Conservation (phyloP, 768 basidiomycete species). For the Boletus insuetus region DNA sequence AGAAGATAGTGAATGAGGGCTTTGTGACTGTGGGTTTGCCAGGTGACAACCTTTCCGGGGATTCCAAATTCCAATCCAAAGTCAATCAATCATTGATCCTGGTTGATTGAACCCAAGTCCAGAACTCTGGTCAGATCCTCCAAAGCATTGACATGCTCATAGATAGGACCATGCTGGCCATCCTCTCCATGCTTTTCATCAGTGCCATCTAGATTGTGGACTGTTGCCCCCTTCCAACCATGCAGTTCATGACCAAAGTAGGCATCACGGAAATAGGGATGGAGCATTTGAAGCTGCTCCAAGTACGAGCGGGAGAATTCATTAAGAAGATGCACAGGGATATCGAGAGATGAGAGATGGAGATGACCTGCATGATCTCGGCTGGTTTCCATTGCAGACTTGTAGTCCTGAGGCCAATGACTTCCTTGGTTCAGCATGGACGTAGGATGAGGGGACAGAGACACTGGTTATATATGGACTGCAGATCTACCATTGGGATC, state of each 20-base stretch:
- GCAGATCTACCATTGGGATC: background rate
- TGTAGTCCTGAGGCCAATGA: background rate
- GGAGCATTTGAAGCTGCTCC: background rate
- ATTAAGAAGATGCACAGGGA: background rate
- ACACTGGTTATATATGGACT: background rate
- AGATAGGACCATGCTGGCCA: too few species aligned
- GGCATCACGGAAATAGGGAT: background rate
- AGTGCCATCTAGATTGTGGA: background rate
- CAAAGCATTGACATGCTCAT: background rate
- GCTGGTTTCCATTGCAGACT: background rate
- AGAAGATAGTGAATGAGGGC: background rate
- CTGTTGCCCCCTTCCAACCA: slow-evolving; percentile 6
- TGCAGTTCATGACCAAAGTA: slow-evolving; percentile 12
- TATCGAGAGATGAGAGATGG: background rate
- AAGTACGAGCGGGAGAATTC: background rate
- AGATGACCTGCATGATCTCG: background rate
- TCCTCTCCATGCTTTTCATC: background rate
- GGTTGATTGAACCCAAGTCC: background rate
- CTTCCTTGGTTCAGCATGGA: background rate
- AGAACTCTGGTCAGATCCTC: background rate
- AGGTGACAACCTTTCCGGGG: background rate
- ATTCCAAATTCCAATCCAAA: background rate
- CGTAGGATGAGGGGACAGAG: background rate
- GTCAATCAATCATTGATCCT: background rate
- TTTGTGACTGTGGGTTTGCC: background rate